Conservation (phyloP, 1,284 basidiomycete species). For the Coniferiporia weirii region DNA sequence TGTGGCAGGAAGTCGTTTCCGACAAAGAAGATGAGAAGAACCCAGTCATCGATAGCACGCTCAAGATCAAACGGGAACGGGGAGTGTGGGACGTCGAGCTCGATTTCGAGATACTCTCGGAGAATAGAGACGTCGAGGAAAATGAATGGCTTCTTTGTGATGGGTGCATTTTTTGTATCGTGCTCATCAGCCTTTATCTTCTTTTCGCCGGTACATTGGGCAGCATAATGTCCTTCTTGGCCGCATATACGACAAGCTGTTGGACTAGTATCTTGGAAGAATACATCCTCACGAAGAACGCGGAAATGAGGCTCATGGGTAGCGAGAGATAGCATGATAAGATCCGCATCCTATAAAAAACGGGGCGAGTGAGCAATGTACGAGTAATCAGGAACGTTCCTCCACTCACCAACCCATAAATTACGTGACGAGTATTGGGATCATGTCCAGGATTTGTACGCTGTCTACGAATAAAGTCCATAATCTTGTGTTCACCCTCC, state of each 20-base stretch:
- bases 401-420: constrained; percentile 83
- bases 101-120: constrained; percentile 96
- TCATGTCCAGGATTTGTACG: constrained; percentile 84
- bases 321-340: constrained; percentile 97
- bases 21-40: constrained; percentile 99
- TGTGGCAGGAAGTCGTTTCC: constrained; percentile 99
- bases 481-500: constrained; percentile 99
- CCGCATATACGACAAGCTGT: constrained; percentile 89
- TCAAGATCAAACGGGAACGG: constrained; percentile 94
- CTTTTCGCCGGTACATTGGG: constrained; percentile 76
- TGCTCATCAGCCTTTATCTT: constrained; percentile 47
- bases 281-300: constrained; percentile 97
- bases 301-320: constrained; percentile 98
- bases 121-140: constrained; percentile 95
- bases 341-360: constrained; percentile 85
- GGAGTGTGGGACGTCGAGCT: constrained; percentile 76
- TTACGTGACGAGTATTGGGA: constrained; percentile 94
- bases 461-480: constrained; percentile 96
- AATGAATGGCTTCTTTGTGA: constrained; percentile 96
- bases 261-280: constrained; percentile 74
- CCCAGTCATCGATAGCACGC: constrained; percentile 99
- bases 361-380: constrained; percentile 1
- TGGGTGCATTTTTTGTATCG: constrained; percentile 56
- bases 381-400: constrained; percentile 7
- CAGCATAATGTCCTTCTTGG: constrained; percentile 90